Evolutionary conservation across 1,139 yeast species (phyloP), one percentile per base, ranked within the genome.

Genomic region (Pichia sp.): DNA sequence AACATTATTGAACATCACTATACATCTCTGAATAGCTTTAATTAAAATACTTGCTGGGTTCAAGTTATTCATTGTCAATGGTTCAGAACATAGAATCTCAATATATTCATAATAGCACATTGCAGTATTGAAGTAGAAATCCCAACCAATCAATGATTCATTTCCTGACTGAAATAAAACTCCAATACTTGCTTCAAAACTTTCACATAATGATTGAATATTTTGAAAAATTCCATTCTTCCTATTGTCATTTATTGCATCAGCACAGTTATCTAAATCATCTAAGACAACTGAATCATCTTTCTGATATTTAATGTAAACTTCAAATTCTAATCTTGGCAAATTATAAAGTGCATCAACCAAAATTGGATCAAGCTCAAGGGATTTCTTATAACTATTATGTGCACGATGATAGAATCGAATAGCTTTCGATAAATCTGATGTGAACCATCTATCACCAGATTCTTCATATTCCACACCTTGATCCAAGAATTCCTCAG

Each of bases 401-500:
- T 68, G 74, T 0, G 81, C 78, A 43, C 67, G 65, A 52, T 76
- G 77, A 57, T 74, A 77, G 54, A 76, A 76, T 36, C 82, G 57
- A 32, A 77, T 59, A 1, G 76, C 71, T 52, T 77, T 77, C 5
- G 78, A 61, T 30, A 76, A 56, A 53, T 77, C 82, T 0, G 80
- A 74, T 0, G 76, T 70, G 22, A 73, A 59, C 82, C 82, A 77
- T 45, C 82, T 60, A 52, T 77, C 82, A 0, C 80, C 82, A 10
- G 73, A 71, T 50, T 76, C 81, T 54, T 77, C 82, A 41, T 72
- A 74, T 10, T 60, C 59, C 2, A 75, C 64, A 0, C 75, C 82
- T 45, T 64, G 63, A 35, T 71, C 75, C n/a, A 74, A 62, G 34
- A 53, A 67, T n/a, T 73, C 79, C 25, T 71, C 76, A 1, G 68